Base-by-base conservation (phyloP, 768 basidiomycete species). In the Tephrocybe sp. region DNA sequence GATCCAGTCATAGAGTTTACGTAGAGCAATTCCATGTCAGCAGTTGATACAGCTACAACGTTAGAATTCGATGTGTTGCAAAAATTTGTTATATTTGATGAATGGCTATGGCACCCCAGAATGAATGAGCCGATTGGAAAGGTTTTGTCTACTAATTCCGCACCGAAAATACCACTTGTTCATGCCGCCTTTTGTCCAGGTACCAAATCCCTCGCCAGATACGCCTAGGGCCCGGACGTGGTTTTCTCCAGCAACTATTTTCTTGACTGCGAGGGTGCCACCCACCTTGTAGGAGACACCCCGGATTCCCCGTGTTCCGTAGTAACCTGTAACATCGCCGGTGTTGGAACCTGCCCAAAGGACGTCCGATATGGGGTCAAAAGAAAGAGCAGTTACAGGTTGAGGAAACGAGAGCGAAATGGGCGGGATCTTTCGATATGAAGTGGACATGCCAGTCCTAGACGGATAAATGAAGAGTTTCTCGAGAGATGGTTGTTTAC, bases 281-380 rank as follows among this genome's bases (percentile, higher is more conserved):
- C 89, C 88, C 28, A 88, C 85, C 23, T 78, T 85, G 64, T 88
- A 93, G 18, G 78, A 79, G 28, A 90, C 86, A 3, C 89, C 88
- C 44, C 84, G 81, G 43, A 81, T 62, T 14, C 84, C 86, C 42
- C 76, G 77, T 25, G 78, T 65, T 36, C 83, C 77, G 69, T 90
- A 84, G 64, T 85, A 80, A 1, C 88, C 86, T 34, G 77, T 65
- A 54, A 97, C 78, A 50, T 73, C 73, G 3, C 96, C 95, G 24
- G 80, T 70, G 51, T 84, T 81, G 8, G 81, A 77, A 25, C 94
- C 95, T 41, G 86, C 74, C 93, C 94, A 97, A 30, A 99, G 72
- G 5, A 87, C 82, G 66, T 98, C 94, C 0, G 92, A 90, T 18
- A 89, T 85, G 7, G 93, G 88, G 68, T 99, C 96, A 65, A 98